phyloP scores from a whole-genome alignment of 2,329 filamentous ascomycete genomes.

The Sclerotiophoma versabilis region DNA sequence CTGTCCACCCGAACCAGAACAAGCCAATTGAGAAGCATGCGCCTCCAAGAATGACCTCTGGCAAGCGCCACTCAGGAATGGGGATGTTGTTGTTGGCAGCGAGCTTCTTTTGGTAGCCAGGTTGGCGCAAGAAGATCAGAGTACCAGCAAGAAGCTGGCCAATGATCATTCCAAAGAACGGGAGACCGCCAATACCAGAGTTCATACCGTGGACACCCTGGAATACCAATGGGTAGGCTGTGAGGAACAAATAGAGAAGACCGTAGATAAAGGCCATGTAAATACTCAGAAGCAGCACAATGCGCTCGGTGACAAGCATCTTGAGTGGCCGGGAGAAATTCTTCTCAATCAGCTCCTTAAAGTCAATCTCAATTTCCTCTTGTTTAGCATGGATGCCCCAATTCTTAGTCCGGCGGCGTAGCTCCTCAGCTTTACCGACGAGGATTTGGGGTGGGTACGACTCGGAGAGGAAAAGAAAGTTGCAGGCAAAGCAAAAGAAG shows the following conservation, averaged over 20 bases:
- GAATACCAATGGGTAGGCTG: constrained; percentile 84
- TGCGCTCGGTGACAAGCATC: constrained; percentile 58
- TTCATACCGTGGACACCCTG: constrained; percentile 73
- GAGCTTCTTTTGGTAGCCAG: constrained; percentile 66
- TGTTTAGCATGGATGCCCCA: constrained; percentile 68
- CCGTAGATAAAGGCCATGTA: constrained; percentile 60
- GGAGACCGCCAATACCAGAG: constrained; percentile 74
- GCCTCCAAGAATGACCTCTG: constrained; percentile 62
- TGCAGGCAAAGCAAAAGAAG: constrained; percentile 57
- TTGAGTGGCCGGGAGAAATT: constrained; percentile 60
- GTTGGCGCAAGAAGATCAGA: constrained; percentile 69
- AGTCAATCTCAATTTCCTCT: constrained; percentile 61
- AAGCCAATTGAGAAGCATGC: constrained; percentile 51
- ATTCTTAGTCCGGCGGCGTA: constrained; percentile 64
- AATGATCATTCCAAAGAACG: constrained; percentile 84
- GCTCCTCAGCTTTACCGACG: constrained; percentile 61
- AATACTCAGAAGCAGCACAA: constrained; percentile 51
- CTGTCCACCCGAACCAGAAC: constrained; percentile 52
- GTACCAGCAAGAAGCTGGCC: constrained; percentile 74
- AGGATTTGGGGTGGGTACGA: constrained; percentile 66
- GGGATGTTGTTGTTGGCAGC: constrained; percentile 59
- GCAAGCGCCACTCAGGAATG: constrained; percentile 65
- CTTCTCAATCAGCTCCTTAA: constrained; percentile 59
- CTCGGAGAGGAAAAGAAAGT: constrained; percentile 63
- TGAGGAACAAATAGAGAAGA: constrained; percentile 84